Percentiles rank a stretch among this genome's conserved stretches.
phyloP scores from a whole-genome alignment of 164 flowering plant genomes.

The Sedum album region DNA sequence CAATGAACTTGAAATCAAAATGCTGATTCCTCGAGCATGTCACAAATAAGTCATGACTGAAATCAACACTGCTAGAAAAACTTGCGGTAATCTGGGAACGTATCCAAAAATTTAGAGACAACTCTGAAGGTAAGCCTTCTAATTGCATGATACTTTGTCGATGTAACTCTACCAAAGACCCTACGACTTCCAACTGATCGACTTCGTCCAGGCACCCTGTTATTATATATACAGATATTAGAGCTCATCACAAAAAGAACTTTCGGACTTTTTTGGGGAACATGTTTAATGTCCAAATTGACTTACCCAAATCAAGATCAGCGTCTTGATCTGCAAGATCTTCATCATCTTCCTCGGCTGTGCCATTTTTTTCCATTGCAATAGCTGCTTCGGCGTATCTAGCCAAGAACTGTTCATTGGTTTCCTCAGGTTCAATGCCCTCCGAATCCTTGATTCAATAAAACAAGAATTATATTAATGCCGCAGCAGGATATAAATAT shows the following conservation, averaged over 20 bases:
- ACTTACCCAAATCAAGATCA: slow-evolving; percentile 57
- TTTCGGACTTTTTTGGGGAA: not conserved
- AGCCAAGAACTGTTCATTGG: slow-evolving; percentile 66
- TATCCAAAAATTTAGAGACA: slow-evolving; percentile 25
- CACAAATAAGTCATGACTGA: not conserved
- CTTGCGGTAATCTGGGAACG: slow-evolving; percentile 33
- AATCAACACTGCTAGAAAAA: slow-evolving; percentile 19
- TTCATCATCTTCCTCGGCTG: slow-evolving; percentile 57
- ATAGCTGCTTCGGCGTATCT: slow-evolving; percentile 64
- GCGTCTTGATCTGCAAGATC: slow-evolving; percentile 40
- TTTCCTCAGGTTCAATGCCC: slow-evolving; percentile 61
- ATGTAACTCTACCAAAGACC: slow-evolving; percentile 35
- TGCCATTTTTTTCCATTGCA: slow-evolving; percentile 36
- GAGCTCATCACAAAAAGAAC: not conserved
- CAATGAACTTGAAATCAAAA: too few relatives aligned
- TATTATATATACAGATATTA: not conserved
- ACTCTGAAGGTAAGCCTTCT: slow-evolving; percentile 22
- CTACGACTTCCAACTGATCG: slow-evolving; percentile 27
- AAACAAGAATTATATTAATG: too few relatives aligned
- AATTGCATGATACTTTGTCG: slow-evolving; percentile 27
- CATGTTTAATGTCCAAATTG: not conserved
- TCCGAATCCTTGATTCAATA: slow-evolving; percentile 52
- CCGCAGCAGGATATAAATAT: too few relatives aligned
- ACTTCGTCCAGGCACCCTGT: slow-evolving; percentile 47
- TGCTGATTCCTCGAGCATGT: too few relatives aligned